These are phyloP conservation scores for Lentinula novae-zelandiae DNA, from an alignment of 1,284 basidiomycete genomes.

Conservation along the genomic window DNA sequence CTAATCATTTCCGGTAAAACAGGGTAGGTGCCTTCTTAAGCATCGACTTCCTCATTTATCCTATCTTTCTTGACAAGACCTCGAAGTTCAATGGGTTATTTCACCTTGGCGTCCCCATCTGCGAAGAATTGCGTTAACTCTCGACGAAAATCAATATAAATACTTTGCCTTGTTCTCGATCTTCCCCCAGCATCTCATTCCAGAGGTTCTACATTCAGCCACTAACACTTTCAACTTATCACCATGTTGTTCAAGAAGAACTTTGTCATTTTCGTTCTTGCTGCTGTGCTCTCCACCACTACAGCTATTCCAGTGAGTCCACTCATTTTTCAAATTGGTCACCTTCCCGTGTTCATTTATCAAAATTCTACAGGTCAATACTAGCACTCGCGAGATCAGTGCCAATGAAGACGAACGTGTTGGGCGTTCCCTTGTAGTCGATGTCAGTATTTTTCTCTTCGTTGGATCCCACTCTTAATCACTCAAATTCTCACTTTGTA, in stretches of 20 bases:
- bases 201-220: neutral
- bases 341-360: neutral
- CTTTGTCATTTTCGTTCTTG: constrained; percentile 30
- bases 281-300: constrained; percentile 27
- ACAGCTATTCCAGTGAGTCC: constrained; percentile 27
- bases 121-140: neutral
- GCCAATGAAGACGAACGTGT: constrained; percentile 7
- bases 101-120: neutral
- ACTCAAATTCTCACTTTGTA: neutral
- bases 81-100: neutral
- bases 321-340: neutral
- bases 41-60: neutral
- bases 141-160: neutral
- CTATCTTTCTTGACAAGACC: neutral
- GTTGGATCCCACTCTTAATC: neutral
- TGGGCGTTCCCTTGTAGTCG: neutral
- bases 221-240: neutral
- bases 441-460: neutral
- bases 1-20: neutral
- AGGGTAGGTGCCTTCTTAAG: neutral
- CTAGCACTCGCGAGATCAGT: neutral
- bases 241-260: constrained; percentile 32
- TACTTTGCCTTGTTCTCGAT: neutral
- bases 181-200: neutral
- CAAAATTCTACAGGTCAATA: neutral